These are phyloP conservation scores for Pochonia chlamydosporia DNA, from an alignment of 2,329 filamentous ascomycete species.

Conservation along the genomic window DNA sequence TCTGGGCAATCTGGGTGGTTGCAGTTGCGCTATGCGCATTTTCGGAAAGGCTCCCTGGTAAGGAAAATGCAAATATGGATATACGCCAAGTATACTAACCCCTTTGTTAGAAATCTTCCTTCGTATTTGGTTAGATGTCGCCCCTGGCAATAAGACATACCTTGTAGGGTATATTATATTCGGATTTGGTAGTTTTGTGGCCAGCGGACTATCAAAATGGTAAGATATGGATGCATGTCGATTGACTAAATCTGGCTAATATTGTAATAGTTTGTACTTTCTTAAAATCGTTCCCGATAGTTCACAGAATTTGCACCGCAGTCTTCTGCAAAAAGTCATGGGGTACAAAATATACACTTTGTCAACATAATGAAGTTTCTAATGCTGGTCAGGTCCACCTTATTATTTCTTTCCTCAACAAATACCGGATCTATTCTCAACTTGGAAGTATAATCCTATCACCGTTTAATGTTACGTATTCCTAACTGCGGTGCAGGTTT, in stretches of 20 bases:
- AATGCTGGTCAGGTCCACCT: neutral
- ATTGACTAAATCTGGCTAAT: neutral
- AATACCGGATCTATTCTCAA: constrained; percentile 2
- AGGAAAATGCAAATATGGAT: neutral
- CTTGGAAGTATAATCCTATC: neutral
- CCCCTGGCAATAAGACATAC: neutral
- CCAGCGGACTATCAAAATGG: neutral
- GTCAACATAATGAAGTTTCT: neutral
- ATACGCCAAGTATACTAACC: neutral
- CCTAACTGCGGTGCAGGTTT: constrained; percentile 3
- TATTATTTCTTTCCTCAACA: neutral
- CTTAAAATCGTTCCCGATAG: neutral
- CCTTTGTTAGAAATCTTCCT: constrained; percentile 1
- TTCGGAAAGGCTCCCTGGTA: neutral
- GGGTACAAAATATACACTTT: neutral
- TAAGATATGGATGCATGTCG: neutral
- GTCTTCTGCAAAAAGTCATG: constrained; percentile 1
- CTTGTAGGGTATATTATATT: neutral
- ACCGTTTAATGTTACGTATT: neutral
- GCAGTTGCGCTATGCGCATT: neutral
- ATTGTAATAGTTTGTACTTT: neutral
- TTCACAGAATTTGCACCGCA: neutral
- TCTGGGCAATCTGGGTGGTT: neutral
- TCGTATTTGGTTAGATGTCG: constrained; percentile 1
- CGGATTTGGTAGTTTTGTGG: neutral